These are phyloP conservation scores for Neofusicoccum parvum DNA, from an alignment of 2,329 filamentous ascomycete genomes.

Conservation along the genomic window DNA sequence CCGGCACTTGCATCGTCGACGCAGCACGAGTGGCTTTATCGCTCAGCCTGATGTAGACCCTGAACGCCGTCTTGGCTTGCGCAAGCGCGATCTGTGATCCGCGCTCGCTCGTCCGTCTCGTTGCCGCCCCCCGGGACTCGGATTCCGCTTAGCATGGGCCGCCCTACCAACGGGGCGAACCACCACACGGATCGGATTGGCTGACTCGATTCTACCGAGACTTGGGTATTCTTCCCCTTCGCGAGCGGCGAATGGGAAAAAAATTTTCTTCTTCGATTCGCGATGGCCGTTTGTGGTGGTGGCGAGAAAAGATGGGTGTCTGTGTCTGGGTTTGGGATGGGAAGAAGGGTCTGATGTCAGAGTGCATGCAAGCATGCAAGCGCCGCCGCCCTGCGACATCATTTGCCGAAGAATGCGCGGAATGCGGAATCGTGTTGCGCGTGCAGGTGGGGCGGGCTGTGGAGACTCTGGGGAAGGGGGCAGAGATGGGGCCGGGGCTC, in stretches of 20 bases:
- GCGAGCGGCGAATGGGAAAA: no score
- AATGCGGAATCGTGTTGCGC: neutral
- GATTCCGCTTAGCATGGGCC: neutral
- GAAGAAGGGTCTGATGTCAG: neutral
- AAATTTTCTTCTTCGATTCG: neutral
- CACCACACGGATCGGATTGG: neutral
- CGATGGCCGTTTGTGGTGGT: neutral
- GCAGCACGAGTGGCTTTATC: no score
- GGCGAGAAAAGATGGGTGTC: neutral
- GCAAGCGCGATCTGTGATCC: slow-evolving; percentile 7
- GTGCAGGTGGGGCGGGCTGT: slow-evolving; percentile 3
- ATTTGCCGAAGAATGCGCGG: neutral
- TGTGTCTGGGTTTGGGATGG: neutral
- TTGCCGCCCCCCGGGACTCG: neutral
- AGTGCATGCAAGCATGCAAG: neutral
- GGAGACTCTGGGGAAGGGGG: neutral
- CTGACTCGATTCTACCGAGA: neutral
- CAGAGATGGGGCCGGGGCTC: neutral
- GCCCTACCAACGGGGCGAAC: no score
- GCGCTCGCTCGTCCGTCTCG: neutral
- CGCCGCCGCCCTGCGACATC: no score
- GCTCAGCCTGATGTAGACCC: no score
- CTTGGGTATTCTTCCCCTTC: no score
- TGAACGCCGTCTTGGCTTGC: neutral
- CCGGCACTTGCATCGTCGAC: no score